These are phyloP conservation scores for Solanum sejunctum DNA, from an alignment of 257 asterid genomes.

Conservation along the genomic window DNA sequence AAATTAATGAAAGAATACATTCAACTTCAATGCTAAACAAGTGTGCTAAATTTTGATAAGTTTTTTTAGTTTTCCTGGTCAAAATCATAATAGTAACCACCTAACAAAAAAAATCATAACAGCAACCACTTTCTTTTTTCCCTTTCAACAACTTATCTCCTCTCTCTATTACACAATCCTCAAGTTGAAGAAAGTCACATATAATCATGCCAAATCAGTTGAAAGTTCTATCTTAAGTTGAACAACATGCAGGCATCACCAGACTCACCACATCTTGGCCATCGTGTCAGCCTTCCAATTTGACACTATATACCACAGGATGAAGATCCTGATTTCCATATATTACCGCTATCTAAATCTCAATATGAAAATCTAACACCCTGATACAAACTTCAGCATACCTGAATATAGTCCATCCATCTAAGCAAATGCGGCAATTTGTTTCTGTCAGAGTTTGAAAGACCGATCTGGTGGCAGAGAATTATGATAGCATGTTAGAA, in stretches of 20 bases:
- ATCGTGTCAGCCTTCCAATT: background rate
- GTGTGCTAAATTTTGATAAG: background rate
- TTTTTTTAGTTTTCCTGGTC: background rate
- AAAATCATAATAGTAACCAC: background rate
- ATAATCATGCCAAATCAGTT: background rate
- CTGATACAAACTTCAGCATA: constrained; percentile 5
- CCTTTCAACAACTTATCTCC: background rate
- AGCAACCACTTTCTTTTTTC: background rate
- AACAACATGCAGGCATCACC: background rate
- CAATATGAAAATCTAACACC: background rate
- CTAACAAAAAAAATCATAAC: background rate
- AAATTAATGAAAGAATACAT: background rate
- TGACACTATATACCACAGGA: background rate
- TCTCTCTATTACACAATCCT: background rate
- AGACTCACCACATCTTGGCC: background rate
- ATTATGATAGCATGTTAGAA: background rate
- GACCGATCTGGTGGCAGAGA: constrained; percentile 34
- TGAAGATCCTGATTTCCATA: background rate
- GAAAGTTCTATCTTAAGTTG: background rate
- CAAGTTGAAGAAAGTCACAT: background rate
- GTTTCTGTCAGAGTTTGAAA: constrained; percentile 40
- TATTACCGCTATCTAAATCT: background rate
- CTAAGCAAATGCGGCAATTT: constrained; percentile 67
- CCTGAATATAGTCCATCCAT: constrained; percentile 92
- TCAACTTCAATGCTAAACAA: background rate